Base-by-base conservation (phyloP, 805 yeast species). In the Vanderwaltozyma polyspora region DNA sequence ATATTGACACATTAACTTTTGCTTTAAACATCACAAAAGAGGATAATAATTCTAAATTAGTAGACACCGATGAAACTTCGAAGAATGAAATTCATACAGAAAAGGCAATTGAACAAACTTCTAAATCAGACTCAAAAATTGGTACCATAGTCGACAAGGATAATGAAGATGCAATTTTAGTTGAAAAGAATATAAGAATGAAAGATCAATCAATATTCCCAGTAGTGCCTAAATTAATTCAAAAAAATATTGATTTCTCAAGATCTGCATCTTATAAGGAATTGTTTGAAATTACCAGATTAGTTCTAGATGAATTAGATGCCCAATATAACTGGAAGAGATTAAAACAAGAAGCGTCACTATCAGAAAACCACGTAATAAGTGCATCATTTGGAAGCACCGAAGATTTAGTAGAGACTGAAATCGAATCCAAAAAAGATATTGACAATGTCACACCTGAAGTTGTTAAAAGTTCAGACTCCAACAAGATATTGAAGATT, bases 281-380 rank as follows among this genome's bases (percentile, higher is more conserved):
- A 32, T 34, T 56, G 17, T 56, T 55, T 30, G 47, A 51, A 23
- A 53, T 48, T 22, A 56, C 55, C 51, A 37, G 56, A 27, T 26
- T 48, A 5, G 55, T 56, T 5, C 37, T 56, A 13, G 61, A 67
- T 40, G 55, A 51, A 14, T 33, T 40, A 12, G 61, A 56, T 38
- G 57, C 56, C 8, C 39, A 40, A 12, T 52, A 51, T 28, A 56
- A 55, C 33, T 56, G 61, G 61, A 49, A 42, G 28, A 45, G 52
- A 10, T 34, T 55, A 15, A 41, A 53, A 2, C 44, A 51, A 17
- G 52, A 52, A 8, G 29, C 25, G 11, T n/a, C 19, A 6, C 15
- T 23, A n/a, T 25, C 11, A 6, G 12, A 19, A 16, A 16, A 27
- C 6, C 15, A 16, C 4, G 19, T 16, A 15, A 9, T 27, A 6